A percentile compares a stretch with the other conserved stretches of the same genome.
Conservation (phyloP, 73 alveolate species). For the Tetrahymena elliotti region DNA sequence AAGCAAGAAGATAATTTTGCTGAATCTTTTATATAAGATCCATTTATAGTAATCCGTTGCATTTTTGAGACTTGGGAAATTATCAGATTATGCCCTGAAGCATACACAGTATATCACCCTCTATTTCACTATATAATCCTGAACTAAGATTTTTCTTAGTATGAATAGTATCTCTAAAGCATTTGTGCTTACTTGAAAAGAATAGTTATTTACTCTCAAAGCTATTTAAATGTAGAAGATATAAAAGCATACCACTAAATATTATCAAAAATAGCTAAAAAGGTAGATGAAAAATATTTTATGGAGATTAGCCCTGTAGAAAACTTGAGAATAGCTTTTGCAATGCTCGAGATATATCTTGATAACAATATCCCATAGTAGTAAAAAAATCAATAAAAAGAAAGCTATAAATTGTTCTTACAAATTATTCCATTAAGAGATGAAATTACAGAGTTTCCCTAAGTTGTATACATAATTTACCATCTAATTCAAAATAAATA, state of each 20-base stretch:
- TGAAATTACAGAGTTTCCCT: not conserved
- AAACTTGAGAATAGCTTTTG: not conserved
- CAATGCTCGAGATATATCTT: not conserved
- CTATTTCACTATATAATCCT: not conserved
- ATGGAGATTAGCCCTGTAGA: not conserved
- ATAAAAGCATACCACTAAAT: not conserved
- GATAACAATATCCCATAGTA: not conserved
- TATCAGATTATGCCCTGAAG: not conserved
- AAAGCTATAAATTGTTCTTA: not conserved
- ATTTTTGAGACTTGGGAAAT: not conserved
- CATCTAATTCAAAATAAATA: not conserved
- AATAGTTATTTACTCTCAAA: not conserved
- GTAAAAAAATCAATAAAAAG: not conserved
- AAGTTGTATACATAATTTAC: not conserved
- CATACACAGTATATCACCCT: not conserved
- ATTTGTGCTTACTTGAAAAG: not conserved
- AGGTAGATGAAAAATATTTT: not conserved
- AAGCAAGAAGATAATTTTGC: not conserved
- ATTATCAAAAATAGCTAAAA: not conserved
- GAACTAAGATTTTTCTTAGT: not conserved
- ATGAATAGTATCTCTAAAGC: not conserved
- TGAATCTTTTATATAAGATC: not conserved
- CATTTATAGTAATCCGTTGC: not conserved
- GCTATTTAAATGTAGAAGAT: not conserved
- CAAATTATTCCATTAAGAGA: not conserved